Base-by-base conservation (phyloP, 192 early-diverging fungal species). In the Spinellus fusiger region DNA sequence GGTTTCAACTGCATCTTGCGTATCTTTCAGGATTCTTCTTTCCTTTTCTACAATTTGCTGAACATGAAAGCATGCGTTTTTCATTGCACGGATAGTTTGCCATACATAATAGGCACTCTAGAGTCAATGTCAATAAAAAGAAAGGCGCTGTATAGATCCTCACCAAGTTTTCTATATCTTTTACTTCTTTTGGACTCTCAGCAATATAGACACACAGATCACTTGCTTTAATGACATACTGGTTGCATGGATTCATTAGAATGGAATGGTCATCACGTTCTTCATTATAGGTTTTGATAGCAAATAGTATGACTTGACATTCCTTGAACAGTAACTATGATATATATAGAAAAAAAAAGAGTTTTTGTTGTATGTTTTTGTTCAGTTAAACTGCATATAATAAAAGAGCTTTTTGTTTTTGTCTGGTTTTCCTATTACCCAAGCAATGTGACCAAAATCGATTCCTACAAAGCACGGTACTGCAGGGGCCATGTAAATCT, bases 171-270 rank as follows among this genome's bases (percentile, higher is more conserved):
- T 47, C 57, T 20, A 78, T 74, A 8, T 66, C 69, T 28, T 61
- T 40, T 44, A 78, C 34, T 50, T 78, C 77, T 1, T 54, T 70
- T 0, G 74, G 74, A 15, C 70, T 70, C 52, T 81, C 77, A 0
- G 82, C 79, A 32, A 86, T 74, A 48, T 76, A 81, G 15, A 85
- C 62, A 9, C 75, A 65, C 4, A 78, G 67, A 34, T 87, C 85
- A 18, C 28, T 37, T 3, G 51, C 15, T 8, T 65, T 59, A 1
- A 87, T 54, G 10, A 60, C 46, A 25, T 54, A 62, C 55, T 81
- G 78, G 4, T 68, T 65, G 13, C 82, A 78, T 2, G 87, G 87
- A 44, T 89, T 89, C 32, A 86, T 71, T 13, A 74, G 59, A 20
- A 83, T 40, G 54, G 80, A 75, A n/a, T 62, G 68, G 6, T 56